phyloP scores from a whole-genome alignment of 345 rosid genomes.

The Aethionema arabicum region DNA sequence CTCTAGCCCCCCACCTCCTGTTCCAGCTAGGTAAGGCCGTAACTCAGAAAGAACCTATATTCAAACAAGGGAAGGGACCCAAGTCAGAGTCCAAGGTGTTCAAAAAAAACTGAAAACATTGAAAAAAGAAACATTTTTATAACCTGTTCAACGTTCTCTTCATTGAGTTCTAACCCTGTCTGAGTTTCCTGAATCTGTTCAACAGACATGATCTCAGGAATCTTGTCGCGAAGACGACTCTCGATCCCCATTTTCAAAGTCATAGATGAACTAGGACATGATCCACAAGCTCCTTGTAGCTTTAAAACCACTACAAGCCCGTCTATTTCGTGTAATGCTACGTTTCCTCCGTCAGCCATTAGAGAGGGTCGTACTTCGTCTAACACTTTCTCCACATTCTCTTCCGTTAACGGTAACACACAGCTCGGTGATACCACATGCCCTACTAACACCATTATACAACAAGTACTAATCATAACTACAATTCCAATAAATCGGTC shows the following conservation, averaged over 20 bases:
- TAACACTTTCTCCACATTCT: conserved; percentile 83
- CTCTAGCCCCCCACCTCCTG: conserved; percentile 87
- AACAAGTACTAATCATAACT: conserved; percentile 7
- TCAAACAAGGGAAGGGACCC: conserved; percentile 1
- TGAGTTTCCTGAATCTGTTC: conserved; percentile 86
- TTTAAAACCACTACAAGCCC: conserved; percentile 88
- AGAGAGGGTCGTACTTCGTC: conserved; percentile 82
- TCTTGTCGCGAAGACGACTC: conserved; percentile 79
- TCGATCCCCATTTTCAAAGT: conserved; percentile 94
- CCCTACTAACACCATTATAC: conserved; percentile 38
- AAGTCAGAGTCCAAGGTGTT: neutral
- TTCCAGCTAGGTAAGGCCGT: conserved; percentile 83
- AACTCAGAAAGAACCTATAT: conserved; percentile 77
- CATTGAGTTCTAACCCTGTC: conserved; percentile 71
- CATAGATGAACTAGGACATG: conserved; percentile 96
- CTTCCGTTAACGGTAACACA: conserved; percentile 79
- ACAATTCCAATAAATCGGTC: neutral
- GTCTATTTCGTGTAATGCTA: conserved; percentile 89
- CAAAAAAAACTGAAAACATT: too few relatives aligned
- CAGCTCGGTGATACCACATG: conserved; percentile 57
- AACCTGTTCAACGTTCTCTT: conserved; percentile 82
- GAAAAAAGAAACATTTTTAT: neutral
- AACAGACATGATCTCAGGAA: conserved; percentile 82
- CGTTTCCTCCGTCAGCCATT: conserved; percentile 98
- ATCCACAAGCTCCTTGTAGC: conserved; percentile 96